phyloP scores from a whole-genome alignment of 2,329 filamentous ascomycete species.

The Orbilia oligospora region DNA sequence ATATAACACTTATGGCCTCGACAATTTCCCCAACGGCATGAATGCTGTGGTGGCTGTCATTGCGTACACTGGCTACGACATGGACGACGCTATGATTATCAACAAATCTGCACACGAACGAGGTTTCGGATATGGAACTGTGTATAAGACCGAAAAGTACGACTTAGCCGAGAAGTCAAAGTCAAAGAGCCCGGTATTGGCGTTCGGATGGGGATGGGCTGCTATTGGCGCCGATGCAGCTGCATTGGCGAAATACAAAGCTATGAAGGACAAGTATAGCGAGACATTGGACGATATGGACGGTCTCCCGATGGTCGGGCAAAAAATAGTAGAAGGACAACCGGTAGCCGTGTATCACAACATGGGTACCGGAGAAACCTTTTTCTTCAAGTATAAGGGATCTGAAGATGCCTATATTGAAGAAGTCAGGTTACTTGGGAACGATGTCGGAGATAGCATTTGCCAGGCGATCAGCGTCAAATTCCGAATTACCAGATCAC shows the following conservation, averaged over 20 bases:
- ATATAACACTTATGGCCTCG: conserved; percentile 95
- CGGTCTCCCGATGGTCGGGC: conserved; percentile 85
- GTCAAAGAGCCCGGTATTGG: conserved; percentile 46
- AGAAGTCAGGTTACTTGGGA: conserved; percentile 88
- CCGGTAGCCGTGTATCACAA: conserved; percentile 87
- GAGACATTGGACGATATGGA: conserved; percentile 76
- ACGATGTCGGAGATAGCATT: conserved; percentile 84
- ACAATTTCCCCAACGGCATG: conserved; percentile 97
- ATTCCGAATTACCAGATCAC: conserved; percentile 88
- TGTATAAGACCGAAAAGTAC: conserved; percentile 97
- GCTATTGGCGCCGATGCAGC: conserved; percentile 52
- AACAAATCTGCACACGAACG: conserved; percentile 98
- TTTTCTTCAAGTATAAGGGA: conserved; percentile 96
- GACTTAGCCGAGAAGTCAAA: conserved; percentile 72
- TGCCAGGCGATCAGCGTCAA: conserved; percentile 92
- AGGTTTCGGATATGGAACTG: conserved; percentile 93
- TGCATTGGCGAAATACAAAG: conserved; percentile 47
- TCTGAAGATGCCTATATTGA: conserved; percentile 89
- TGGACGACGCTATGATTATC: conserved; percentile 99
- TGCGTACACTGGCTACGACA: conserved; percentile 98
- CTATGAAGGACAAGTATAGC: conserved; percentile 57
- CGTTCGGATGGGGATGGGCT: conserved; percentile 59
- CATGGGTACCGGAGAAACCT: conserved; percentile 79
- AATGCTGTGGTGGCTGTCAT: conserved; percentile 98
- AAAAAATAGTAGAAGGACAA: conserved; percentile 83